These are phyloP conservation scores for Fusarium luffae DNA, from an alignment of 2,329 filamentous ascomycete genomes.

Conservation along the genomic window DNA sequence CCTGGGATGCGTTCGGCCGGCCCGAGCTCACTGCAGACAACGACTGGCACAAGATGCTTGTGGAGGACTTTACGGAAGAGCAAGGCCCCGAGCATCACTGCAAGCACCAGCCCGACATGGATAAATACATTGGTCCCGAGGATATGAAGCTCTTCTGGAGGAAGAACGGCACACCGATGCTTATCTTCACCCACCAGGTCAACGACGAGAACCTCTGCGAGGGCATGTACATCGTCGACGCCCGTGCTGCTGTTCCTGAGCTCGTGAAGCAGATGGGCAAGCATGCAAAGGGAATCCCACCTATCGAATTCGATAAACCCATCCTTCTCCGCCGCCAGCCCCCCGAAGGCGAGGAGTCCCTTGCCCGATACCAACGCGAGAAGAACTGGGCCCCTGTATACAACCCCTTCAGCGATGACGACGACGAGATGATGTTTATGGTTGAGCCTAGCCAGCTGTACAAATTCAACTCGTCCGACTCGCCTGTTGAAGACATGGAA, in stretches of 20 bases:
- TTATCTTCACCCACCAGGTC: constrained; percentile 41
- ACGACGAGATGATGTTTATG: constrained; percentile 42
- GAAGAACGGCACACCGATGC: constrained; percentile 37
- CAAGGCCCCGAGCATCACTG: constrained; percentile 40
- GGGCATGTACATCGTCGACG: constrained; percentile 39
- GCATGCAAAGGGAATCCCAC: constrained; percentile 31
- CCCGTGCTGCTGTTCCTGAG: constrained; percentile 37
- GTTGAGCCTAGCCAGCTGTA: constrained; percentile 37
- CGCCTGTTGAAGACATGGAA: constrained; percentile 24
- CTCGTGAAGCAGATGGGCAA: constrained; percentile 31
- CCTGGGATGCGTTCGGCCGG: constrained; percentile 34
- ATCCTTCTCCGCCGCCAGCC: constrained; percentile 32
- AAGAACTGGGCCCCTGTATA: constrained; percentile 41
- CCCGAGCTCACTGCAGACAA: constrained; percentile 32
- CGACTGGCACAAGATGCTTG: constrained; percentile 38
- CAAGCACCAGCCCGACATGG: constrained; percentile 38
- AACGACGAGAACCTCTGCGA: constrained; percentile 39
- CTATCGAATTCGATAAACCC: constrained; percentile 32
- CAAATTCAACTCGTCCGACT: constrained; percentile 22
- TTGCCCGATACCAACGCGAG: constrained; percentile 36
- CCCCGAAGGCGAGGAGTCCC: constrained; percentile 27
- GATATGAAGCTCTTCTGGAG: constrained; percentile 44
- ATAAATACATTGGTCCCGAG: constrained; percentile 42
- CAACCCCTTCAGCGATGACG: constrained; percentile 28
- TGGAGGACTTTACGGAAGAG: constrained; percentile 32